Percentiles rank a stretch among this genome's conserved stretches.
phyloP scores from a whole-genome alignment of 2,329 filamentous ascomycete species.

The Amauroascus niger region DNA sequence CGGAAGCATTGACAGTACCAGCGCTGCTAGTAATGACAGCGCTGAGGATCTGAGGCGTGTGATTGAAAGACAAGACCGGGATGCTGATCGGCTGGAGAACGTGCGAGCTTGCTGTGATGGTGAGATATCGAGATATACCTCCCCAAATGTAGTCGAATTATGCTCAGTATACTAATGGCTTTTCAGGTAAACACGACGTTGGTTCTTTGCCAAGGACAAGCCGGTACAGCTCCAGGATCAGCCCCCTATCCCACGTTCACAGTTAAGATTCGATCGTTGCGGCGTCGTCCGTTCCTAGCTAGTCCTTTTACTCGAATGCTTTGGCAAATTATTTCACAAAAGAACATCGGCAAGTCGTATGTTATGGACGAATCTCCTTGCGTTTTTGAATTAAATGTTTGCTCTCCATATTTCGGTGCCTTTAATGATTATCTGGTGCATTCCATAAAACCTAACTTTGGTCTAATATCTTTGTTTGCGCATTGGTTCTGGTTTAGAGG shows the following conservation, averaged over 20 bases:
- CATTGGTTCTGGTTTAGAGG: background rate
- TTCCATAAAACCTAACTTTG: background rate
- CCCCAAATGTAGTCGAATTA: background rate
- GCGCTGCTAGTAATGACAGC: slow-evolving; percentile 51
- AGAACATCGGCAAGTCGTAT: slow-evolving; percentile 9
- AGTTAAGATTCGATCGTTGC: slow-evolving; percentile 18
- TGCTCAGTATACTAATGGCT: slow-evolving; percentile 19
- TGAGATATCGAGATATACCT: slow-evolving; percentile 41
- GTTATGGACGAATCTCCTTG: slow-evolving; percentile 18
- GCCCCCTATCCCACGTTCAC: slow-evolving; percentile 31
- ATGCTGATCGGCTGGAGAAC: slow-evolving; percentile 77
- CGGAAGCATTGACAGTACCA: slow-evolving; percentile 32
- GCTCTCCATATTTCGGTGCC: slow-evolving; percentile 5
- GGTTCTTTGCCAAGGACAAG: slow-evolving; percentile 35
- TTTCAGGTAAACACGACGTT: slow-evolving; percentile 63
- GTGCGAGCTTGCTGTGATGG: slow-evolving; percentile 96
- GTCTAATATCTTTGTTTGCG: background rate
- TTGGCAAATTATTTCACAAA: background rate
- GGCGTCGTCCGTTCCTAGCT: background rate
- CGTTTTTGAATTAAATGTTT: slow-evolving; percentile 6
- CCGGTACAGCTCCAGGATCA: slow-evolving; percentile 33
- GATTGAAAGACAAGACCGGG: slow-evolving; percentile 57
- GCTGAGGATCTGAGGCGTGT: slow-evolving; percentile 73
- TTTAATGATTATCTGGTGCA: slow-evolving; percentile 8
- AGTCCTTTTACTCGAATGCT: background rate